Evolutionary conservation across 345 rosid genomes (phyloP), one percentile per base, ranked within the genome.

Genomic region (Aquilaria yunnanensis): DNA sequence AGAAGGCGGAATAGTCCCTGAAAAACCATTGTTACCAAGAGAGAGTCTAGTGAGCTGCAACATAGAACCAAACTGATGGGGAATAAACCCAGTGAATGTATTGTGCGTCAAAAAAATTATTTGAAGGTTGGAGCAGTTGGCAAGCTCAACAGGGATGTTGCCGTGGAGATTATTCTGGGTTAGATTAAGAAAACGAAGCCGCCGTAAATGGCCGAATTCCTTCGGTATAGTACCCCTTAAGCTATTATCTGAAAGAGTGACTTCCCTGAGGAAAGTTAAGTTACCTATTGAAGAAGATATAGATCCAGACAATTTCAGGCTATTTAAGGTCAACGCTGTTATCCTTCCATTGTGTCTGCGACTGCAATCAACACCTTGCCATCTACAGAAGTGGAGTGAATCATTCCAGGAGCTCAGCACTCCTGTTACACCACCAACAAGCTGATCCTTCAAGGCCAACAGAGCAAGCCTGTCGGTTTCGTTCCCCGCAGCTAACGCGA

Each of bases 311-410:
- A 70, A 30, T 8, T 43, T 9, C 1, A 3, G 57, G 0, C 4
- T 12, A 0, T 0, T 3, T 4, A 70, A 10, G 5, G 57, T 41
- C 29, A 70, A 29, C 11, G 6, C 12, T 12, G 47, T 41, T 10
- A 64, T 65, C 32, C 74, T 64, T 47, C 29, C 46, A 37, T 37
- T 23, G n/a, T 54, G 62, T 16, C 51, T 5, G 6, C 51, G 70
- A 49, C 70, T 8, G 47, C 70, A 71, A 5, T 52, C 49, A 23
- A 71, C 57, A 4, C 66, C 72, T 37, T 10, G 50, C 70, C 70
- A 34, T 56, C 54, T 12, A 64, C 58, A 4, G 31, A 60, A 48
- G 16, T 48, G 54, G 54, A 60, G 41, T 30, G 63, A 60, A 45
- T 32, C 16, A 31, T 60, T 48, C 63, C 63, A 60, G 30, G 54